Evolutionary conservation across 306 rosid species (phyloP), one percentile per base, ranked within the genome.

Genomic region (Quercus parvula): DNA sequence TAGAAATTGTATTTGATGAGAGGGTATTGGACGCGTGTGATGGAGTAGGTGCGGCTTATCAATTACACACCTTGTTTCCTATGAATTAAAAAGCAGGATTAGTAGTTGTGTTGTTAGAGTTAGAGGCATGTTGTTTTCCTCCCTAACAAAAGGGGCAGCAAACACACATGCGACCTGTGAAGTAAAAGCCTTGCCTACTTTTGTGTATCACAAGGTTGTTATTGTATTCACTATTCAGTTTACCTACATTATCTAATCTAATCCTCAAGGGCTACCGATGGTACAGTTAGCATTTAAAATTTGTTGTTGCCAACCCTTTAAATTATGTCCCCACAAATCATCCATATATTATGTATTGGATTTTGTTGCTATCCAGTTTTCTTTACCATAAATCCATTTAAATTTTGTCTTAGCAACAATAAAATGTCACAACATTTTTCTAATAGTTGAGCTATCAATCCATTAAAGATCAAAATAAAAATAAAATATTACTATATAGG

Each of bases 111-210:
- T 28, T 41, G 46, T 41, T 41, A 41, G 46, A 41, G 11, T 41
- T 25, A 82, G 84, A 76, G 76, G 78, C 55, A 75, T 52, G 86
- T 84, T 57, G 90, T 86, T 87, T 80, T 90, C 90, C 66, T 56
- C 25, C 57, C 74, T 62, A 33, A 70, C 52, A 6, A 30, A 59
- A 78, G 79, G 77, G 56, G 68, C 54, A 77, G 46, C 46, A 70
- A 76, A 56, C 80, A 78, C 86, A 78, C 92, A 87, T 55, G 92
- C 63, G 84, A 44, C 92, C 58, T 84, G 94, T 88, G 94, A 86
- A 41, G 46, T 41, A 8, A 41, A 41, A 41, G 46, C 46, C 46
- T 41, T 41, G 46, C 46, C 46, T 41, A 41, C 71, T 61, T 49
- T 74, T 20, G 41, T 57, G 19, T 54, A 79, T 84, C 86, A 84